Conservation (phyloP, 1,284 basidiomycete genomes). For the Cryptococcus sp. region DNA sequence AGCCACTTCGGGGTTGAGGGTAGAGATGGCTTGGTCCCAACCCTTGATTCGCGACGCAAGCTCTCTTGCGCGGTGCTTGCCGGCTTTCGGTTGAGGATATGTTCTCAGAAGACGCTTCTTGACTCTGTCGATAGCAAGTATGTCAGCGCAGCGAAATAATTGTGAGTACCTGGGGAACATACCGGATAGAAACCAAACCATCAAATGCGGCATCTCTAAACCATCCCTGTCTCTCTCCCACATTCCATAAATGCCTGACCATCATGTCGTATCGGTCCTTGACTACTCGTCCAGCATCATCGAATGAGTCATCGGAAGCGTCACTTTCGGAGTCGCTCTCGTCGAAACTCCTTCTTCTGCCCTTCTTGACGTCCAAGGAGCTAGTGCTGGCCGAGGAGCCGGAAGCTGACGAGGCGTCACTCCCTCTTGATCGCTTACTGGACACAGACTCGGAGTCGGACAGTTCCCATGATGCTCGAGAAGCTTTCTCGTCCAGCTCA, state of each 20-base stretch:
- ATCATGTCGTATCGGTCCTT: slow-evolving; percentile 46
- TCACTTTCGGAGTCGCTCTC: slow-evolving; percentile 14
- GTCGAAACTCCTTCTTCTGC: slow-evolving; percentile 12
- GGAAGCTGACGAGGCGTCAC: slow-evolving; percentile 1
- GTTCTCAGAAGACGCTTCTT: slow-evolving; percentile 38
- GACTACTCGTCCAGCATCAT: slow-evolving; percentile 21
- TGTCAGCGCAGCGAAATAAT: neutral
- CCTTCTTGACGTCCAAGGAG: slow-evolving; percentile 9
- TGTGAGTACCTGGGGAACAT: slow-evolving; percentile 5
- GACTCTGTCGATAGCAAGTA: slow-evolving; percentile 18
- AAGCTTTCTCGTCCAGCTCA: slow-evolving; percentile 20
- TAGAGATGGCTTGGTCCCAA: slow-evolving; percentile 65
- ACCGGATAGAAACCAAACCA: slow-evolving; percentile 47
- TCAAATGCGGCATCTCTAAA: slow-evolving; percentile 44
- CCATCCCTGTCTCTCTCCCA: slow-evolving; percentile 44
- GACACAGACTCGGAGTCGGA: slow-evolving; percentile 33
- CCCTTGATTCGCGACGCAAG: slow-evolving; percentile 29
- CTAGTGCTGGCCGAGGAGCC: slow-evolving; percentile 6
- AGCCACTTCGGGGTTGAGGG: slow-evolving; percentile 75
- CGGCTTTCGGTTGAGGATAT: slow-evolving; percentile 34
- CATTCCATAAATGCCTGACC: slow-evolving; percentile 45
- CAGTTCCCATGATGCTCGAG: slow-evolving; percentile 42
- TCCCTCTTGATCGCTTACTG: slow-evolving; percentile 10
- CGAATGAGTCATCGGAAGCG: slow-evolving; percentile 22
- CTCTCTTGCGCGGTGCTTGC: slow-evolving; percentile 26